phyloP scores from a whole-genome alignment of 805 yeast genomes.

The Yarrowia sp. region DNA sequence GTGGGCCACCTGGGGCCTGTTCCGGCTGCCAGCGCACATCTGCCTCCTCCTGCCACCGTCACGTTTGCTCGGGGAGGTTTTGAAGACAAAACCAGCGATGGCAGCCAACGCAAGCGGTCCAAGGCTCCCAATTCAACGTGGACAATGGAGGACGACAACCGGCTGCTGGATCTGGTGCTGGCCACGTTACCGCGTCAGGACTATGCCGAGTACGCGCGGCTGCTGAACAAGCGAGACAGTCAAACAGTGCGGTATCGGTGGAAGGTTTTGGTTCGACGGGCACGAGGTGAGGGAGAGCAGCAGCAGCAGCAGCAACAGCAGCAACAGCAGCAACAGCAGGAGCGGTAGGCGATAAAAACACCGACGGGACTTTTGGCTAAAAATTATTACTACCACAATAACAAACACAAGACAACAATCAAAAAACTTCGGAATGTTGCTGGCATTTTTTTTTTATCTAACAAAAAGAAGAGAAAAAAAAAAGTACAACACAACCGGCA shows the following conservation, averaged over 20 bases:
- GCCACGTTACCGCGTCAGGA: conserved; percentile 38
- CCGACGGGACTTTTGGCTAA: too few relatives aligned
- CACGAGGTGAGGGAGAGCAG: conserved; percentile 33
- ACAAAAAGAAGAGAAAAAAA: too few relatives aligned
- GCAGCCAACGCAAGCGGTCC: conserved; percentile 29
- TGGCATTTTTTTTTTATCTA: too few relatives aligned
- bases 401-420: too few relatives aligned
- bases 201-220: conserved; percentile 36
- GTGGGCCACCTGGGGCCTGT: neutral
- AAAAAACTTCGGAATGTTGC: too few relatives aligned
- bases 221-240: conserved; percentile 37
- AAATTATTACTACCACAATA: too few relatives aligned
- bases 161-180: conserved; percentile 36
- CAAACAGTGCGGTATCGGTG: conserved; percentile 40
- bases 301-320: neutral
- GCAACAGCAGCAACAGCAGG: neutral
- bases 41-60: conserved; percentile 1
- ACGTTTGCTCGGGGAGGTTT: conserved; percentile 13
- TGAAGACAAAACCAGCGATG: conserved; percentile 22
- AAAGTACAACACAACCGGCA: too few relatives aligned
- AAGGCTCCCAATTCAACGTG: conserved; percentile 39
- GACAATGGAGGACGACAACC: conserved; percentile 38
- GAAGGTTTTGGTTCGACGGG: conserved; percentile 38
- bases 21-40: neutral
- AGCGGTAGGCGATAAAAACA: too few relatives aligned